These are phyloP conservation scores for Sclerotinia sclerotiorum DNA, from an alignment of 2,329 filamentous ascomycete genomes.

Conservation along the genomic window DNA sequence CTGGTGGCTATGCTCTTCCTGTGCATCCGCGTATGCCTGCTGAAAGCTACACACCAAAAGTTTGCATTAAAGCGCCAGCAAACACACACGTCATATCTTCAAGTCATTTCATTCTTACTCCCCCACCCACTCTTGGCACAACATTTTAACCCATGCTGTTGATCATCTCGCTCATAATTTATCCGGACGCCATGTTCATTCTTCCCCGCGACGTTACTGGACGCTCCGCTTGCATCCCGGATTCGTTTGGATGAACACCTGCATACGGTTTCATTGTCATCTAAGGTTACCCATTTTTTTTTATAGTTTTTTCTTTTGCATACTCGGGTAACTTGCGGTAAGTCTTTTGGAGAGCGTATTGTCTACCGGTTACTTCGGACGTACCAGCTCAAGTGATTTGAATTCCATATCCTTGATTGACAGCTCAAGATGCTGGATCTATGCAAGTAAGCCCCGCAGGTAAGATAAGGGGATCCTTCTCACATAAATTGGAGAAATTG, in stretches of 20 bases:
- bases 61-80: too few relatives aligned
- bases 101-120: neutral
- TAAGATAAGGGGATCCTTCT: neutral
- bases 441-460: slow-evolving; percentile 1
- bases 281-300: neutral
- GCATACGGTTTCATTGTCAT: slow-evolving; percentile 4
- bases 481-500: neutral
- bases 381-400: slow-evolving; percentile 2
- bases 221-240: too few relatives aligned
- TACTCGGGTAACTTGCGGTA: neutral
- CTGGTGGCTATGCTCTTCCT: too few relatives aligned
- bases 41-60: too few relatives aligned
- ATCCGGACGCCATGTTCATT: neutral
- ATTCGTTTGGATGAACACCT: slow-evolving; percentile 4
- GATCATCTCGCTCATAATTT: slow-evolving; percentile 10
- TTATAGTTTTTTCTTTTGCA: too few relatives aligned
- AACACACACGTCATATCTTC: neutral
- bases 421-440: slow-evolving; percentile 6
- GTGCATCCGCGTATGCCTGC: too few relatives aligned
- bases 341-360: neutral
- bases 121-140: neutral
- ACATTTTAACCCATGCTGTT: neutral
- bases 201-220: slow-evolving; percentile 7
- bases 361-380: neutral
- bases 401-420: neutral